phyloP scores from a whole-genome alignment of 352 stramenopile genomes.

The Phytophthora tentaculata region DNA sequence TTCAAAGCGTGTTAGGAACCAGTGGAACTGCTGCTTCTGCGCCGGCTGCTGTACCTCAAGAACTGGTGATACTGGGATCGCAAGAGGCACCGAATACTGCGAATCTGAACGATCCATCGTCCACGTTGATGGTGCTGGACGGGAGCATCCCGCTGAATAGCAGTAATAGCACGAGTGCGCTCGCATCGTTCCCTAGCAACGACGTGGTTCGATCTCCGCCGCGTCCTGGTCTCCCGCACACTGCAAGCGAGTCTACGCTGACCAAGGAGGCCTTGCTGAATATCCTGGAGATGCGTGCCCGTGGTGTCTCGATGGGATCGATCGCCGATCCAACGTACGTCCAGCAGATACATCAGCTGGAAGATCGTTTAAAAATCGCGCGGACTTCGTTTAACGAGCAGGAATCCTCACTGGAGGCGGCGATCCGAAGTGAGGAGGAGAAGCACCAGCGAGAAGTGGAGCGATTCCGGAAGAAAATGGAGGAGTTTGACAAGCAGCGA shows the following conservation, averaged over 20 bases:
- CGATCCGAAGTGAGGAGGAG: slow-evolving; percentile 80
- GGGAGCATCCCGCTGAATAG: slow-evolving; percentile 13
- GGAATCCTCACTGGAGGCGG: slow-evolving; percentile 74
- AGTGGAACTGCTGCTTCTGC: slow-evolving; percentile 16
- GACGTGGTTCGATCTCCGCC: slow-evolving; percentile 44
- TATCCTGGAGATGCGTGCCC: slow-evolving; percentile 53
- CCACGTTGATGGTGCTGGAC: slow-evolving; percentile 46
- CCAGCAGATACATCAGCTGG: slow-evolving; percentile 67
- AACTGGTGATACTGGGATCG: slow-evolving; percentile 11
- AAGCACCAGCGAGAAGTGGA: slow-evolving; percentile 87
- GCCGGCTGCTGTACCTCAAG: slow-evolving; percentile 10
- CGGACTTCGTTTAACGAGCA: slow-evolving; percentile 66
- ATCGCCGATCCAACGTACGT: slow-evolving; percentile 58
- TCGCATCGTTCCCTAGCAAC: slow-evolving; percentile 25
- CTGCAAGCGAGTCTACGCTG: slow-evolving; percentile 52
- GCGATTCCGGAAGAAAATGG: slow-evolving; percentile 83
- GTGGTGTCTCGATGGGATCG: slow-evolving; percentile 70
- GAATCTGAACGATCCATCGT: slow-evolving; percentile 33
- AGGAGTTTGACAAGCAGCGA: slow-evolving; percentile 83
- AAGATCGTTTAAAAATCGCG: slow-evolving; percentile 69
- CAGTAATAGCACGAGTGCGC: slow-evolving; percentile 31
- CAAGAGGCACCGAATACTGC: slow-evolving; percentile 34
- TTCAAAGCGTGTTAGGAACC: slow-evolving; percentile 28
- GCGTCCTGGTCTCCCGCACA: slow-evolving; percentile 41
- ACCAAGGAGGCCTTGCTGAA: slow-evolving; percentile 49